Evolutionary conservation across 2,329 filamentous ascomycete genomes (phyloP), one percentile per base, ranked within the genome.

Genomic region (Biscogniauxia mediterranea): DNA sequence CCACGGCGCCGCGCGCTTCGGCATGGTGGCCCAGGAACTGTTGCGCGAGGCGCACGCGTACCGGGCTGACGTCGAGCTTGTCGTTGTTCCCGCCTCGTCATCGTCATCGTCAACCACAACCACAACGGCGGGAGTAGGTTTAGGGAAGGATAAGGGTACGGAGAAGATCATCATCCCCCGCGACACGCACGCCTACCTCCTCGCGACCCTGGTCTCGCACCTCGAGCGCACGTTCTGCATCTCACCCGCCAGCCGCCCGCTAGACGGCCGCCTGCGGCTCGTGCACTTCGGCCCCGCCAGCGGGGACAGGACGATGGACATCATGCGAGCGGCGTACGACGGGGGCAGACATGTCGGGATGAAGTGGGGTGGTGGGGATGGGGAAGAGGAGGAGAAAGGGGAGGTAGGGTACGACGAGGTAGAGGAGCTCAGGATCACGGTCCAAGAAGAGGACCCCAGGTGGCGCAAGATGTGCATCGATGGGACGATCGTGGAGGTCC

Each of bases 401-500:
- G 28, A 32, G 7, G 89, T 97, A 0, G 82, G 81, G 0, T 97
- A 97, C 72, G 85, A 90, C 19, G 83, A 85, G 58, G 82, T 95
- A 6, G 84, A 89, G 1, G 84, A 84, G 56, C 67, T 97, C 19
- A 81, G 78, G 61, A 86, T 97, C 54, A 81, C 84, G 17, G 87
- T 92, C 42, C 64, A 79, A 1, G 91, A 95, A 70, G 79, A 84
- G 17, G 86, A 92, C n/a, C 80, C 79, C 53, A 80, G 87, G 57
- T 97, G 93, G 93, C 82, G 94, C 63, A 86, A 93, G 70, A 84
- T 96, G 15, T 98, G 94, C 73, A 81, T 98, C n/a, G 94, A 98
- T 75, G 94, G 94, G 2, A 92, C 89, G 57, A 96, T 96, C 69
- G 85, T 97, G 2, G 83, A 85, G 61, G 78, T 97, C 0, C 89